Percentiles rank a stretch among this genome's conserved stretches.
phyloP scores from a whole-genome alignment of 2,329 filamentous ascomycete genomes.

The Colletotrichum melonis region DNA sequence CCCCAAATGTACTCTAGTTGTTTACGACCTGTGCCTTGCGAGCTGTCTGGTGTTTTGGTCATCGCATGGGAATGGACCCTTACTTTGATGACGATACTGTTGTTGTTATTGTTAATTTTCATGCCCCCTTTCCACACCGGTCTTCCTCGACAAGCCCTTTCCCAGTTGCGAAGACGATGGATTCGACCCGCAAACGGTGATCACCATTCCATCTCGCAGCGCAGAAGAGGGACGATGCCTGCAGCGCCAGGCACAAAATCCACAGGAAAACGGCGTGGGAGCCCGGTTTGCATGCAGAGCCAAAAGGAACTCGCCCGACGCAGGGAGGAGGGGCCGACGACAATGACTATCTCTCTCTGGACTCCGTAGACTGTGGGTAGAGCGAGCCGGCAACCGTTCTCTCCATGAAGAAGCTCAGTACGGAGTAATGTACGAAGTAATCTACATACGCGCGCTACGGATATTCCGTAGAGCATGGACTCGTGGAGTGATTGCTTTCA shows the following conservation, averaged over 20 bases:
- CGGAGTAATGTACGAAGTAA: too few species aligned
- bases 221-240: constrained; percentile 26
- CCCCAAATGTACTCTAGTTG: neutral
- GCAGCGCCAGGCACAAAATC: constrained; percentile 22
- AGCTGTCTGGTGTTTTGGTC: neutral
- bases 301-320: neutral
- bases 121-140: neutral
- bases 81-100: neutral
- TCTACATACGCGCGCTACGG: too few species aligned
- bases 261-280: neutral
- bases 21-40: neutral
- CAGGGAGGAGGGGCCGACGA: neutral
- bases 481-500: neutral
- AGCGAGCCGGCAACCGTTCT: neutral
- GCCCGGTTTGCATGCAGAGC: neutral
- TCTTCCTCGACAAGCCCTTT: neutral
- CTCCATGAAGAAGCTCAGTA: neutral
- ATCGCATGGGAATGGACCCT: neutral
- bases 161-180: neutral
- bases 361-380: neutral
- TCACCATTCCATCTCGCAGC: constrained; percentile 14
- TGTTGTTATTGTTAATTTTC: neutral
- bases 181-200: constrained; percentile 5
- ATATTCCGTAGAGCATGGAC: neutral
- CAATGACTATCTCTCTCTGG: too few species aligned